Evolutionary conservation across 202 grass and related monocot genomes (phyloP), one percentile per base, ranked within the genome.

Genomic region (Brachypodium distachyon): DNA sequence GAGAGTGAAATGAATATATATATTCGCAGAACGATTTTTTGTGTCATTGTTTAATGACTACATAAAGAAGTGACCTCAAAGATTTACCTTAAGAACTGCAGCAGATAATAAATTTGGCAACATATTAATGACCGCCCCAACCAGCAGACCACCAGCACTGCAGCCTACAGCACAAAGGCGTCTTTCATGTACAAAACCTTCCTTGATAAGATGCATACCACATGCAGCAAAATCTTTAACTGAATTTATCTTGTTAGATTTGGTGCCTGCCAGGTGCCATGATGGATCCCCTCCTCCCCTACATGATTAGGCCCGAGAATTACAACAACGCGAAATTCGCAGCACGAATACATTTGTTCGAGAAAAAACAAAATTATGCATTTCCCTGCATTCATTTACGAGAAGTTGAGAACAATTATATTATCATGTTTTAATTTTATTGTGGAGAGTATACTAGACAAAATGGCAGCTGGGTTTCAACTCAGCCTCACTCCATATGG

Each of bases 91-190:
- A 29, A 98, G 88, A 86, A 98, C 77, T 64, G 87, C 89, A 82
- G 91, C 91, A 87, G 87, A 90, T 82, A 95, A 98, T 67, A 98
- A 95, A 80, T 85, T 62, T 18, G 87, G 87, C 71, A 78, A 34
- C 83, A 88, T 81, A 92, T 98, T 98, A 48, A 98, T 85, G 23
- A 71, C 57, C 25, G 89, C 76, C 58, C 82, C 89, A 54, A 98
- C 89, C 61, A 90, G 78, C 50, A 98, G 77, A 43, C 91, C 85
- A 44, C 95, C 95, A 69, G 87, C 91, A 90, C 95, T 98, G 75
- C 75, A 91, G 77, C 91, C 95, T 85, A 87, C 41, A 57, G 95
- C 91, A 84, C 84, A 66, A 58, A 95, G 95, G 64, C 84, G 80
- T 83, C 86, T 83, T 86, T 89, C 79, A 50, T 88, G 82, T 77